Evolutionary conservation across 805 yeast species (phyloP), one percentile per base, ranked within the genome.

Genomic region (Wickerhamiella slavikovae): DNA sequence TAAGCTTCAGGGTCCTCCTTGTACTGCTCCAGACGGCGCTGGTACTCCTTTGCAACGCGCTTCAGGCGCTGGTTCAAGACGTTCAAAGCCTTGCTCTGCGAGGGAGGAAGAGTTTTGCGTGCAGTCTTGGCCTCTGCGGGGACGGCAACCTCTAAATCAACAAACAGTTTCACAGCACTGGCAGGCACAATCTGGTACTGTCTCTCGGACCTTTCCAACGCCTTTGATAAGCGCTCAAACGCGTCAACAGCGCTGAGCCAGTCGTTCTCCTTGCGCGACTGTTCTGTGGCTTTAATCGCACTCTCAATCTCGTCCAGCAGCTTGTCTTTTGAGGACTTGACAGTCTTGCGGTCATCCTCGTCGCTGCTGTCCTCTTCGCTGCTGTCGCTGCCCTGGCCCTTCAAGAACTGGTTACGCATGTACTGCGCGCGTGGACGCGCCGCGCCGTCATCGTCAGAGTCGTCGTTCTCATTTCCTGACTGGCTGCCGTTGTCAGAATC

Each of bases 271-370:
- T 66, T 64, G 44, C 68, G 70, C 29, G 72, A 70, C 35, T 64
- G 63, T 46, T 73, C 82, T 44, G 82, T 68, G 30, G 68, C 62
- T 44, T 68, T 72, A 41, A 73, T 66, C 20, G 66, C 54, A 16
- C 61, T 60, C 42, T 67, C 71, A 57, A 89, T 66, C 52, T 89
- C 98, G 48, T 82, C 95, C 42, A 82, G 52, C 36, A 82, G 63
- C 60, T 85, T 89, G 40, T 83, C 96, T 57, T 75, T 79, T 31
- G 95, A 93, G 34, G 89, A 71, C 58, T 79, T 83, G 42, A 85
- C 93, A 24, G 82, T 80, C 41, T 73, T 76, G 50, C 70, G 74
- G 46, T 72, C 77, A 34, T 74, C 85, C 35, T 66, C 75, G 34
- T 68, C 78, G 31, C 43, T 37, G 35, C 64, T 77, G 33, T 66